Evolutionary conservation across 345 rosid species (phyloP), one percentile per base, ranked within the genome.

Genomic region (Linum lewisii): DNA sequence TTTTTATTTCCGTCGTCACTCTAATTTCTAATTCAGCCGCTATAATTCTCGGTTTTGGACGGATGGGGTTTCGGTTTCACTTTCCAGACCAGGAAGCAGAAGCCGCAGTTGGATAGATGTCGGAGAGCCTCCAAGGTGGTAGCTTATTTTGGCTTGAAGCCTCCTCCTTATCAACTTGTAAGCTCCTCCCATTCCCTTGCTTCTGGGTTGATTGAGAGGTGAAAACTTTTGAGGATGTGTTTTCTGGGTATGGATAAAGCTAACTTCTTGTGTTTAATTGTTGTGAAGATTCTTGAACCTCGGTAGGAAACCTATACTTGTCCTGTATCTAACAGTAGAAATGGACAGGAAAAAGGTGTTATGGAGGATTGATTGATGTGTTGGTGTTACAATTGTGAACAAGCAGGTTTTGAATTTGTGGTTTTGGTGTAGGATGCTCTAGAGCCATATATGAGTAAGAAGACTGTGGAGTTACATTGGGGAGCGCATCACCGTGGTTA

Each of bases 121-220:
- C 73, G 56, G 29, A 68, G 69, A 68, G 70, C 76, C 72, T 72
- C 76, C 36, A 77, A 66, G 38, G 66, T 73, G 54, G 73, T 75
- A 29, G 88, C 98, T 73, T 88, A 80, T 78, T 73, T 84, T 62
- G 90, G 90, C 54, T 66, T 92, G 70, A 86, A 79, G 89, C 72
- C 78, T 32, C 95, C 96, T 68, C 98, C 98, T 37, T 88, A 92
- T 77, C 61, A 84, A 53, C 90, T 88, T 54, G 98, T 92, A 70
- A 73, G 88, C 25, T 21, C 56, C 11, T 24, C 22, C 22, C 70
- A 7, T n/a, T 56, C 16, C 7, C 37, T 57, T 54, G 20, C 36
- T 32, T 38, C 21, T 42, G 38, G 5, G 10, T 34, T 34, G 38
- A 34, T 34, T 34, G 38, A 34, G 10, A 34, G 38, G 38, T 34